Evolutionary conservation across 1,284 basidiomycete species (phyloP).

Genomic region (Paramarasmius palmivorus): DNA sequence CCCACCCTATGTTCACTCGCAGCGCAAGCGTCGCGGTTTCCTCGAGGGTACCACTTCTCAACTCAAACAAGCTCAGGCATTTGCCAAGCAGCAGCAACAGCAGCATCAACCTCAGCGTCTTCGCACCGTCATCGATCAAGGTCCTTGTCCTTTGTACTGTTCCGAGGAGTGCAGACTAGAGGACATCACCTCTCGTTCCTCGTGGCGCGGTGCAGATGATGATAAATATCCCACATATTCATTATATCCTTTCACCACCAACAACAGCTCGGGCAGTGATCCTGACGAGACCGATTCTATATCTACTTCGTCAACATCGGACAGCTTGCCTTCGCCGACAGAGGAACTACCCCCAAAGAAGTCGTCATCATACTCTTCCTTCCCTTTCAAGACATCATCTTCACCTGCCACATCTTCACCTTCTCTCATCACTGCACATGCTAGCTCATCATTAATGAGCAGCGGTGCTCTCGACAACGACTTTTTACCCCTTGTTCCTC

Average conservation of each 20-base stretch:
- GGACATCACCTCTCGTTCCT: slow-evolving; percentile 24
- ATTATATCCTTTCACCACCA: slow-evolving; percentile 31
- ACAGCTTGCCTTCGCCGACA: not conserved
- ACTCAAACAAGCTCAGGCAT: slow-evolving; percentile 1
- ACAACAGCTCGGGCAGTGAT: slow-evolving; percentile 32
- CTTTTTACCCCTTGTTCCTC: not conserved
- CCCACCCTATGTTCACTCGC: slow-evolving; percentile 38
- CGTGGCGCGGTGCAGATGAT: slow-evolving; percentile 34
- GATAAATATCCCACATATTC: slow-evolving; percentile 42
- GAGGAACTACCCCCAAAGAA: not conserved
- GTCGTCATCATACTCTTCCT: not conserved
- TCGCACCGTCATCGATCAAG: slow-evolving; percentile 72
- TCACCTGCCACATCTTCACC: too few relatives aligned
- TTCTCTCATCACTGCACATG: too few relatives aligned
- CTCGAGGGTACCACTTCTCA: slow-evolving; percentile 56
- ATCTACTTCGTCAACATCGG: not conserved
- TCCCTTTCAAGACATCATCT: not conserved
- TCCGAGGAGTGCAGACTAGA: slow-evolving; percentile 68
- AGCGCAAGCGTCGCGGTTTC: slow-evolving; percentile 42
- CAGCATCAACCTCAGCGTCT: slow-evolving; percentile 35
- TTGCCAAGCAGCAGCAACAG: not conserved
- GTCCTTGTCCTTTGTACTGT: slow-evolving; percentile 75
- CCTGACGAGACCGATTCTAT: slow-evolving; percentile 12
- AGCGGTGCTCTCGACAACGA: not conserved
- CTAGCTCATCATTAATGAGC: too few relatives aligned